Evolutionary conservation across 352 stramenopile genomes (phyloP).

Genomic region (Phytophthora hibernalis): DNA sequence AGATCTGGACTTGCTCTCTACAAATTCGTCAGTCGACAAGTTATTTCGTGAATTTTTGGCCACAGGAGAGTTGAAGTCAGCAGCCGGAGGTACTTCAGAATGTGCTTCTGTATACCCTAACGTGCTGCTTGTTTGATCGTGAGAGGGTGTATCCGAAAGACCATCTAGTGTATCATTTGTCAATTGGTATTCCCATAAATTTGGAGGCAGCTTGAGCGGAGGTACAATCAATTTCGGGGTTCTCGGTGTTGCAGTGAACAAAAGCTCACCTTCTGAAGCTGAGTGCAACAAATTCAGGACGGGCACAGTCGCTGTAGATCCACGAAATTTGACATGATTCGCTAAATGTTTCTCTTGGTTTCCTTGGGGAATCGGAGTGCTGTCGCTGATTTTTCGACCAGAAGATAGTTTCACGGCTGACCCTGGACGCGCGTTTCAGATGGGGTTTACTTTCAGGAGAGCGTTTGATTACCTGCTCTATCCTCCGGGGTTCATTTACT

Average conservation of each 20-base stretch:
- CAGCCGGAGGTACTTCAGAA: background rate
- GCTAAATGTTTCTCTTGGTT: conserved; percentile 20
- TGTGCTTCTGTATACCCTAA: background rate
- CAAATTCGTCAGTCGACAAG: background rate
- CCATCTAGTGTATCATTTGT: conserved; percentile 3
- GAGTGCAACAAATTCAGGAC: background rate
- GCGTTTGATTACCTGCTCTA: conserved; percentile 1
- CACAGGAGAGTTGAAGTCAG: background rate
- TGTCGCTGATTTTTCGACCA: background rate
- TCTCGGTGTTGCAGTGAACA: background rate
- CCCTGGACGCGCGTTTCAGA: background rate
- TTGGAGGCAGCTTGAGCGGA: conserved; percentile 24
- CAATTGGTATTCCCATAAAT: conserved; percentile 23
- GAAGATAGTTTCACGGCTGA: conserved; percentile 10
- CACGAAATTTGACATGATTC: background rate
- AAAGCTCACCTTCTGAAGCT: background rate
- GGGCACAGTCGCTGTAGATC: background rate
- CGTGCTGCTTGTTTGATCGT: background rate
- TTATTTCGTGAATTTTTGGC: background rate
- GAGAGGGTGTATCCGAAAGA: background rate
- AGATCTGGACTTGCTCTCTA: background rate
- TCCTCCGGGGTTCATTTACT: background rate
- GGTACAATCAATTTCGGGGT: conserved; percentile 19
- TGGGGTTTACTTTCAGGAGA: background rate
- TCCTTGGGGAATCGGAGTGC: background rate